A percentile compares a stretch with the other conserved stretches of the same genome.
Conservation (phyloP, 495 filamentous ascomycete species). For the Cryomyces minteri region DNA sequence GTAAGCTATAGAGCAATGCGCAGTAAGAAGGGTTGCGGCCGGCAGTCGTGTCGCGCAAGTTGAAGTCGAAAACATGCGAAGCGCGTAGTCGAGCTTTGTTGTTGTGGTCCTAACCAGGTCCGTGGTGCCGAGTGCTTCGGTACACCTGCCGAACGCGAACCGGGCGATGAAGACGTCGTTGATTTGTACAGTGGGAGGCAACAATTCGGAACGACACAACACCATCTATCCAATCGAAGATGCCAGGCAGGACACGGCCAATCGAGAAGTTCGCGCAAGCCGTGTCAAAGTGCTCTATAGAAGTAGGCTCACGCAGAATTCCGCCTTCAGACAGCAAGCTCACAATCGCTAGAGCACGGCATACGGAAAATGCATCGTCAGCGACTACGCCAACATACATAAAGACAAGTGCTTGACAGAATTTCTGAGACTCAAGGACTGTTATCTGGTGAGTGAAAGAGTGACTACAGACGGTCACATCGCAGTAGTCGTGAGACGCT, state of each 20-base stretch:
- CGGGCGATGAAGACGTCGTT: background rate
- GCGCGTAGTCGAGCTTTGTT: background rate
- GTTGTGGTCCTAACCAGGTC: background rate
- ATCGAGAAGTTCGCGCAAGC: slow-evolving; percentile 81
- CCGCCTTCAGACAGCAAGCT: background rate
- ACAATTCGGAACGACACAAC: background rate
- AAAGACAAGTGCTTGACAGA: slow-evolving; percentile 83
- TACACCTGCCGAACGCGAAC: background rate
- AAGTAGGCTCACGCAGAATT: slow-evolving; percentile 32
- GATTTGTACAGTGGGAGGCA: background rate
- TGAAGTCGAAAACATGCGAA: background rate
- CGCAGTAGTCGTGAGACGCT: too few relatives aligned
- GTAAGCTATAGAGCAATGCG: background rate
- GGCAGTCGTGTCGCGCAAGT: background rate
- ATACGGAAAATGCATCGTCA: slow-evolving; percentile 85
- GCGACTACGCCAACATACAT: slow-evolving; percentile 77
- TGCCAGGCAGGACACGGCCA: slow-evolving; percentile 34
- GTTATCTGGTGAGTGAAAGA: slow-evolving; percentile 43
- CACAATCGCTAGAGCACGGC: slow-evolving; percentile 40
- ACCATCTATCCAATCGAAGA: slow-evolving; percentile 1
- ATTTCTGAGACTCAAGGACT: slow-evolving; percentile 76
- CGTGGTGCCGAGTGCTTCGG: too few relatives aligned
- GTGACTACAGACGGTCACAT: too few relatives aligned
- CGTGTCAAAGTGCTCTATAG: slow-evolving; percentile 60
- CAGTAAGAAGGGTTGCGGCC: background rate